These are phyloP conservation scores for Drechslerella coelobrocha DNA, from an alignment of 2,329 filamentous ascomycete genomes.

Conservation along the genomic window DNA sequence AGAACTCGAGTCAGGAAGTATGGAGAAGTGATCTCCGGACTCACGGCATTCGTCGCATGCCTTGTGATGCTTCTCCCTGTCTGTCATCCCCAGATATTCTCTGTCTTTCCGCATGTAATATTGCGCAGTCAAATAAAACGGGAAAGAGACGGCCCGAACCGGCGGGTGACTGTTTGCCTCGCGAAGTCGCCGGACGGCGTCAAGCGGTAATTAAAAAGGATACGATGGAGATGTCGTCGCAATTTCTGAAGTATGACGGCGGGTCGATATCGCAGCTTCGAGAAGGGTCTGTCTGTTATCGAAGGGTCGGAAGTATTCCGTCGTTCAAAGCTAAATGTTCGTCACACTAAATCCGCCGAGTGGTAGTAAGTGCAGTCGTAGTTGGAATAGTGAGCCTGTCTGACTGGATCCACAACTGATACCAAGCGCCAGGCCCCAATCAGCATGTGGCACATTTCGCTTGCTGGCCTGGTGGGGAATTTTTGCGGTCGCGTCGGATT, in stretches of 20 bases:
- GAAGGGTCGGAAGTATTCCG: background rate
- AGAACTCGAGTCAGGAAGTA: conserved; percentile 52
- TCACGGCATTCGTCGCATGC: conserved; percentile 73
- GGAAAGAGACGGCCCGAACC: too few relatives aligned
- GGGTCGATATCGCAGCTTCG: background rate
- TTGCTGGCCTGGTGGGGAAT: background rate
- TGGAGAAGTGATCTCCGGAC: conserved; percentile 55
- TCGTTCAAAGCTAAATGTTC: background rate
- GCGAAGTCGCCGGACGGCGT: too few relatives aligned
- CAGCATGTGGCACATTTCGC: conserved; percentile 5
- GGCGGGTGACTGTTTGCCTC: too few relatives aligned
- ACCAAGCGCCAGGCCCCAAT: conserved; percentile 4
- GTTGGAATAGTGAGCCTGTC: background rate
- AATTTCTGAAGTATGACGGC: too few relatives aligned
- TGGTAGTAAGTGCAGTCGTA: background rate
- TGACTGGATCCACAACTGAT: background rate
- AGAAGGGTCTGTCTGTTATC: too few relatives aligned
- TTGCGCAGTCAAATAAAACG: too few relatives aligned
- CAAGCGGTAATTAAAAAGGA: too few relatives aligned
- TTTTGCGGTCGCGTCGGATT: too few relatives aligned
- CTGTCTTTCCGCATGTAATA: background rate
- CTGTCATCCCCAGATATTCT: conserved; percentile 30
- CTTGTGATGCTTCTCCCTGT: conserved; percentile 63
- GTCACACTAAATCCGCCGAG: conserved; percentile 2
- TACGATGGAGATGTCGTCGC: too few relatives aligned